Base-by-base conservation (phyloP, 2,329 filamentous ascomycete species). In the Lanzia echinophila region DNA sequence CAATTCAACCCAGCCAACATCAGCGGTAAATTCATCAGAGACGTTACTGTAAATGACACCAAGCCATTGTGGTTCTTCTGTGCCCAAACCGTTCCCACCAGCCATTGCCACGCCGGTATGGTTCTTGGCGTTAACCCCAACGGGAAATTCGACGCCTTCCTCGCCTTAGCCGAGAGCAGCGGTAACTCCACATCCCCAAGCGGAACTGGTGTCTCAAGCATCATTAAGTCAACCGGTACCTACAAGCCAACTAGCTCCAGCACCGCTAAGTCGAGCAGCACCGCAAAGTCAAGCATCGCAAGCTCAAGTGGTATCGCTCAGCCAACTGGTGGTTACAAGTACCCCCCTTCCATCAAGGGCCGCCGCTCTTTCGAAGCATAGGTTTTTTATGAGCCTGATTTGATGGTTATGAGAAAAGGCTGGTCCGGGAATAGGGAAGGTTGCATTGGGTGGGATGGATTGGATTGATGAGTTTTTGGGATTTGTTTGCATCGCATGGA, bases 1-100 rank as follows among this genome's bases (percentile, higher is more conserved):
- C 50, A 53, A 24, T 47, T 47, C 4, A 53, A 47, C 3, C 43
- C 34, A 3, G 15, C 20, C 1, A 53, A 53, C 6, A 7, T 3
- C 4, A 53, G 15, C 6, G 3, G 36, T 5, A 17, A 32, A 8
- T 17, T 46, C 6, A 11, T 20, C 13, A 19, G 6, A 13, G 44
- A 39, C n/a, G 32, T 47, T 24, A 5, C 19, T 3, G 43, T 53
- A 2, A 15, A 39, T 2, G 33, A 33, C 1, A 12, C 24, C 3
- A 41, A 42, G 8, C 50, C 50, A 1, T 22, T 41, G 1, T 53
- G 50, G 50, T 47, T 53, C 3, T 15, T 36, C 34, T 53, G 50
- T 34, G 43, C 43, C 3, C 50, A 53, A 15, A 41, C 24, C 2
- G n/a, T n/a, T 1, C 28, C 48, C 1, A 50, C 13, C 0, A 32